Evolutionary conservation across 108 stramenopile genomes (phyloP), one percentile per base, ranked within the genome.

Genomic region (Pseudonitzschia delicatissima): DNA sequence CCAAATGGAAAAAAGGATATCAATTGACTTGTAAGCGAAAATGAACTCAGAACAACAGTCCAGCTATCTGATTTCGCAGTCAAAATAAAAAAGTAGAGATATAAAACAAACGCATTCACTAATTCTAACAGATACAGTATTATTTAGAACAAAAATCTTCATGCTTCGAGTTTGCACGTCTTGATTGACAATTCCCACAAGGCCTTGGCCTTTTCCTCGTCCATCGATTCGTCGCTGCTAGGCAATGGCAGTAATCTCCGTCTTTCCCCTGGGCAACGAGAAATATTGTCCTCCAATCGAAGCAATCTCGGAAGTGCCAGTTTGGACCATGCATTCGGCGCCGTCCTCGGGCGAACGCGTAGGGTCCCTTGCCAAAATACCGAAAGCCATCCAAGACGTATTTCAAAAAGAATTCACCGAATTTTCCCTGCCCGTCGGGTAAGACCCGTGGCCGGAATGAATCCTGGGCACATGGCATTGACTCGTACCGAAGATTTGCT

Each of bases 341-440:
- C 60, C 60, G 39, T 61, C 60, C 39, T 61, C 60, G 5, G 60
- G 60, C 36, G 60, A 61, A 18, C 60, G 5, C 11, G 60, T 61
- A n/a, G 2, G 20, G 18, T 2, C 60, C 60, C 36, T 39, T 40
- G 3, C 60, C 60, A 13, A 61, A 5, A 37, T 61, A 61, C 12
- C 60, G 28, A n/a, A 37, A 42, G 7, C 36, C 13, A 25, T 61
- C 60, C 21, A 61, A n/a, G 32, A 61, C 32, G 37, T 40, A 61
- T n/a, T 35, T 18, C 37, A 61, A 18, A 40, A 61, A 61, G 37
- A 61, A 61, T 15, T 20, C 27, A 3, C 60, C 60, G 5, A 40
- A 18, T 2, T 18, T 33, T 23, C 60, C n/a, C 60, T 18, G 37
- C 13, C 5, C 39, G 60, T 26, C 60, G 60, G 3, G 36, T 61